Conservation (phyloP, 768 basidiomycete genomes). For the Leccinum subgranulosum region DNA sequence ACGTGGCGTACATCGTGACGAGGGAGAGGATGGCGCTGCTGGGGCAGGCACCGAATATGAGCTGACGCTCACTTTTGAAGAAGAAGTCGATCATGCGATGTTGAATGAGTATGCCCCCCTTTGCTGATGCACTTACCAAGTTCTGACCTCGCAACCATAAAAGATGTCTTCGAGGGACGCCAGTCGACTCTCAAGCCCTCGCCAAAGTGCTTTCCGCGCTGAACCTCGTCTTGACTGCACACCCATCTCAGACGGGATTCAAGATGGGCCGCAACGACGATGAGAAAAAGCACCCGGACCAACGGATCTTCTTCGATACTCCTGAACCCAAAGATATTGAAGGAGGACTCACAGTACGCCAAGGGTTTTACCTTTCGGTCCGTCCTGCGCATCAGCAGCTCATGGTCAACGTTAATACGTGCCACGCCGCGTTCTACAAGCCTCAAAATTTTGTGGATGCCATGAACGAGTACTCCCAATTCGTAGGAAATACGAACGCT, state of each 20-base stretch:
- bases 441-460: conserved; percentile 40
- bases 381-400: conserved; percentile 41
- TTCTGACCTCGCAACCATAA: conserved; percentile 3
- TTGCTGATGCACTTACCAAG: conserved; percentile 24
- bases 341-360: conserved; percentile 56
- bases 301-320: conserved; percentile 38
- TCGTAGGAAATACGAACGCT: conserved; percentile 45
- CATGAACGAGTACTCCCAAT: conserved; percentile 37
- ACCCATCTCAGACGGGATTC: conserved; percentile 39
- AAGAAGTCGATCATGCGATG: conserved; percentile 33
- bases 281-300: conserved; percentile 28
- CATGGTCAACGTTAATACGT: conserved; percentile 55
- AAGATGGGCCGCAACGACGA: conserved; percentile 47
- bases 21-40: conserved; percentile 30
- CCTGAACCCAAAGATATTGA: conserved; percentile 36
- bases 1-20: conserved; percentile 36
- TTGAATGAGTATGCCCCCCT: conserved; percentile 1
- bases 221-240: conserved; percentile 44
- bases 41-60: conserved; percentile 33
- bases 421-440: conserved; percentile 45
- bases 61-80: conserved; percentile 38
- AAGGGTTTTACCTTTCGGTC: conserved; percentile 43
- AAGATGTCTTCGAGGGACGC: conserved; percentile 57
- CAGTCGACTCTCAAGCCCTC: conserved; percentile 54
- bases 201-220: conserved; percentile 46